Base-by-base conservation (phyloP, 2,329 filamentous ascomycete species). In the Didymellaceae sp. region DNA sequence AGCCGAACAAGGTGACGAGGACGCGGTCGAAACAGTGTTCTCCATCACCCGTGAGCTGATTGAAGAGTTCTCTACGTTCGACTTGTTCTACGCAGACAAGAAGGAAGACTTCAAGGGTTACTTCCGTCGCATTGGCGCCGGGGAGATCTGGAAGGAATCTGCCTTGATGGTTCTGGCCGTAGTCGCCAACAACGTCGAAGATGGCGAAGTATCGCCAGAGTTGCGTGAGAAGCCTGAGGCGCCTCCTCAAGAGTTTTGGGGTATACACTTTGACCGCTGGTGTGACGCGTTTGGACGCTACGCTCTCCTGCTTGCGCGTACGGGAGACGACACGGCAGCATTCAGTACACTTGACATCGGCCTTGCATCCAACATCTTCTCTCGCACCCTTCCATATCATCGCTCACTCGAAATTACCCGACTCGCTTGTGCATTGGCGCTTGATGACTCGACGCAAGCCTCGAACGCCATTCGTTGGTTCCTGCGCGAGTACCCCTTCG, bases 211-310 rank as follows among this genome's bases (percentile, higher is more conserved):
- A 17, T 51, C 63, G 13, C 56, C 59, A 17, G 67, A 70, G 34
- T 54, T 71, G 7, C 61, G 59, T 44, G 61, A 71, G 37, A 61
- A 54, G 17, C 65, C 67, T 13, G 61, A 66, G 14, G 18, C 35
- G 5, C 22, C 80, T 28, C 82, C 82, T 2, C 72, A 73, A 37
- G 78, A 81, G 52, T 92, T 91, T 66, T 87, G 90, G 59, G 89
- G 88, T 6, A 89, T 97, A 37, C 78, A 86, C 0, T 96, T 97
- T 66, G 80, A 86, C 50, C 82, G 86, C 37, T 99, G 94, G 94
- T 82, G 97, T 3, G 89, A 95, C 60, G 81, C 96, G 1, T 96
- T 99, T 68, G 82, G 95, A 26, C 89, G 94, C 65, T 95, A 95
- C 68, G 89, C 91, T 3, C 80, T 97, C 38, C 80, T 87, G 5